phyloP scores from a whole-genome alignment of 2,329 filamentous ascomycete species.

The Pyrenochaeta sp. region DNA sequence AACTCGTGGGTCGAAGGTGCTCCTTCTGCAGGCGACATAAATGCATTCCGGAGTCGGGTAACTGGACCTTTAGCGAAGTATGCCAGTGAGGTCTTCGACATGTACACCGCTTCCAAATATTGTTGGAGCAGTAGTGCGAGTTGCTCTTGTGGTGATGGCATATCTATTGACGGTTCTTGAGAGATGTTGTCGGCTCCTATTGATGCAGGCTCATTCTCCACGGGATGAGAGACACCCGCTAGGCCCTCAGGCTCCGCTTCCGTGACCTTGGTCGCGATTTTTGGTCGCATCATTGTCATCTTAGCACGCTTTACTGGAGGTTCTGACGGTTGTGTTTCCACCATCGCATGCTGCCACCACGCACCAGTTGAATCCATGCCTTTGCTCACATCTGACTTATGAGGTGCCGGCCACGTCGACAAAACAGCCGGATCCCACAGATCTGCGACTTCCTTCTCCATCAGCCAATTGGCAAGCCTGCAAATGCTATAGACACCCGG shows the following conservation, averaged over 20 bases:
- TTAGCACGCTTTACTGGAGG: conserved; percentile 30
- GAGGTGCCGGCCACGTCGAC: conserved; percentile 63
- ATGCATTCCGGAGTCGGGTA: conserved; percentile 75
- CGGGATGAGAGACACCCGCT: not conserved
- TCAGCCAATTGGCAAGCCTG: conserved; percentile 71
- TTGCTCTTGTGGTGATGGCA: conserved; percentile 46
- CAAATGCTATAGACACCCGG: conserved; percentile 71
- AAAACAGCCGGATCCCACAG: conserved; percentile 31
- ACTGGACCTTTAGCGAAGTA: conserved; percentile 86
- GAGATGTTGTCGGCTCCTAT: conserved; percentile 7
- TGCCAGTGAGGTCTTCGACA: conserved; percentile 73
- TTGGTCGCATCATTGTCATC: conserved; percentile 42
- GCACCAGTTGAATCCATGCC: conserved; percentile 2
- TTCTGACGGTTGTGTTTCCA: conserved; percentile 24
- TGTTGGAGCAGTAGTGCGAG: conserved; percentile 59
- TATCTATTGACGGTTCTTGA: conserved; percentile 8
- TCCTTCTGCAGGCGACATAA: conserved; percentile 68
- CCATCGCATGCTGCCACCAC: conserved; percentile 45
- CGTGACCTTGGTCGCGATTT: conserved; percentile 6
- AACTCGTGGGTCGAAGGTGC: conserved; percentile 69
- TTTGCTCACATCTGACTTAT: conserved; percentile 56
- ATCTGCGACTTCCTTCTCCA: conserved; percentile 60
- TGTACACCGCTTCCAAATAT: conserved; percentile 56
- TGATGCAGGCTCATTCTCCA: conserved; percentile 2
- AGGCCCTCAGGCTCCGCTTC: conserved; percentile 2